Evolutionary conservation across 2,329 filamentous ascomycete genomes (phyloP).

Genomic region (Geosmithia flava): DNA sequence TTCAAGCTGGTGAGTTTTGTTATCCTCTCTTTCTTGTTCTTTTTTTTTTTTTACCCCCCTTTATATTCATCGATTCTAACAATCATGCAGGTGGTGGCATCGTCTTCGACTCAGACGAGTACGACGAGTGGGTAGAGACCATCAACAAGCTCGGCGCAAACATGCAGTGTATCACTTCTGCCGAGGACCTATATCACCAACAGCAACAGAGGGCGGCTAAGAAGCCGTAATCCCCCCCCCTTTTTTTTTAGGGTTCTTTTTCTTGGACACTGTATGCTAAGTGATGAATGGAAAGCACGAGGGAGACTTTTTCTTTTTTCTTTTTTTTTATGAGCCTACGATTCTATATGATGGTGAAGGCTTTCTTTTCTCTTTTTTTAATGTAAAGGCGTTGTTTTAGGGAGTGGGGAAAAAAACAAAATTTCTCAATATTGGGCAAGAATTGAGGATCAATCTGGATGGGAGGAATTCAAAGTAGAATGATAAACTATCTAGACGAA

Average conservation of each 20-base stretch:
- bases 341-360: background rate
- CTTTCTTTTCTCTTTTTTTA: background rate
- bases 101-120: conserved; percentile 83
- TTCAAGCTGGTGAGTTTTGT: conserved; percentile 59
- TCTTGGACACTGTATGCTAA: too few relatives aligned
- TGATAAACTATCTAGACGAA: background rate
- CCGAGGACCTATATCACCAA: conserved; percentile 52
- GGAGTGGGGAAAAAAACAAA: too few relatives aligned
- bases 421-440: too few relatives aligned
- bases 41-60: background rate
- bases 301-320: background rate
- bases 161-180: conserved; percentile 75
- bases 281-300: background rate
- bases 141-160: conserved; percentile 92
- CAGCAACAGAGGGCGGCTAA: conserved; percentile 10
- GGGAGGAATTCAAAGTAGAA: too few relatives aligned
- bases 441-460: too few relatives aligned
- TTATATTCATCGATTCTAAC: conserved; percentile 1
- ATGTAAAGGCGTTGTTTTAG: background rate
- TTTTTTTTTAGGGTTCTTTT: too few relatives aligned
- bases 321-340: background rate
- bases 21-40: background rate
- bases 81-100: conserved; percentile 58
- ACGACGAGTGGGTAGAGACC: conserved; percentile 90
- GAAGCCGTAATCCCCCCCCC: background rate